phyloP scores from a whole-genome alignment of 441 rosid species.

The Arabidopsis hybrid region DNA sequence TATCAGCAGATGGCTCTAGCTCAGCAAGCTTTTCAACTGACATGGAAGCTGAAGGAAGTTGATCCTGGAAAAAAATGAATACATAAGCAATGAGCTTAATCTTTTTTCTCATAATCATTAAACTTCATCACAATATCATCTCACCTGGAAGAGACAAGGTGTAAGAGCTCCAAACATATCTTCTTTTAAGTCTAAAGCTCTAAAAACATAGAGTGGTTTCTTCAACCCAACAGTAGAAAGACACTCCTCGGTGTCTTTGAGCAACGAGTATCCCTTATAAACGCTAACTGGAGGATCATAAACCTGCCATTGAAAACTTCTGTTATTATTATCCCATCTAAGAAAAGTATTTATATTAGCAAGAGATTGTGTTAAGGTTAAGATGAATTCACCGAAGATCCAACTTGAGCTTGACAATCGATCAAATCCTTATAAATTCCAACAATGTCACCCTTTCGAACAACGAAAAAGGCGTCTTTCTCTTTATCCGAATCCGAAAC shows the following conservation, averaged over 20 bases:
- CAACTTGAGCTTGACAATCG: slow-evolving; percentile 89
- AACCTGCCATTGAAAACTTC: slow-evolving; percentile 47
- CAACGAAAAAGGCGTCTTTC: slow-evolving; percentile 79
- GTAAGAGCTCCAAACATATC: slow-evolving; percentile 75
- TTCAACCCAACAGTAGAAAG: slow-evolving; percentile 74
- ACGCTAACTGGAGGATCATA: slow-evolving; percentile 88
- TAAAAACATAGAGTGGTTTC: slow-evolving; percentile 71
- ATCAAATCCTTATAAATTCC: slow-evolving; percentile 71
- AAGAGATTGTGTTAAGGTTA: background rate
- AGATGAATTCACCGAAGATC: slow-evolving; percentile 67
- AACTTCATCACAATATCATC: slow-evolving; percentile 5
- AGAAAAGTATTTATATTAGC: background rate
- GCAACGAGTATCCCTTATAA: slow-evolving; percentile 58
- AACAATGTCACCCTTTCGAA: slow-evolving; percentile 86
- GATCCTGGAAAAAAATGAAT: slow-evolving; percentile 51
- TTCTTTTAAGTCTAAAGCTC: slow-evolving; percentile 71
- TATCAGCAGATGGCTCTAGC: slow-evolving; percentile 47
- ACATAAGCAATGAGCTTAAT: slow-evolving; percentile 25
- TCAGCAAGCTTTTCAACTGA: slow-evolving; percentile 45
- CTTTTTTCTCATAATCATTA: slow-evolving; percentile 3
- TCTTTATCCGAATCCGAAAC: slow-evolving; percentile 53
- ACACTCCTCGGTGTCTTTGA: slow-evolving; percentile 63
- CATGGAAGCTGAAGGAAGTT: slow-evolving; percentile 42
- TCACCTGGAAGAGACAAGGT: slow-evolving; percentile 74
- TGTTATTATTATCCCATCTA: background rate